These are phyloP conservation scores for Diaporthe eres DNA, from an alignment of 2,329 filamentous ascomycete genomes.

Conservation along the genomic window DNA sequence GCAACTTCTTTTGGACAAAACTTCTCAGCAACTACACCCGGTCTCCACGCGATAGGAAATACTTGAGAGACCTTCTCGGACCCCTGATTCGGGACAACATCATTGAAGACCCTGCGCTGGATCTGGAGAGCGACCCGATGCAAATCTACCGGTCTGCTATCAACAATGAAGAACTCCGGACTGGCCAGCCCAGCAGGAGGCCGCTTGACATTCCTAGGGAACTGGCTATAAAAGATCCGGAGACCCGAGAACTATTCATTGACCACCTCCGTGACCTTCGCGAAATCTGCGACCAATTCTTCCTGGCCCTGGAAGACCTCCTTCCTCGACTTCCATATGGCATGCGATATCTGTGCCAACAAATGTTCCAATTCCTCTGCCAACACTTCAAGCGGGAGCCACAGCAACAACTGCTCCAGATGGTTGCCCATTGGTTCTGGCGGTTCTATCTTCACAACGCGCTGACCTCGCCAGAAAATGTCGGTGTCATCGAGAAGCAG, in stretches of 20 bases:
- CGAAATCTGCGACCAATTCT: conserved; percentile 94
- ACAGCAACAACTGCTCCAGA: conserved; percentile 82
- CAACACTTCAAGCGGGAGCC: conserved; percentile 85
- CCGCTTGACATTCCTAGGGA: conserved; percentile 90
- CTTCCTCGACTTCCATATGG: conserved; percentile 93
- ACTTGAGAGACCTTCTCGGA: conserved; percentile 87
- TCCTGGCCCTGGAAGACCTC: conserved; percentile 84
- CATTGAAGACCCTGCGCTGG: conserved; percentile 89
- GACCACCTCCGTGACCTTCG: conserved; percentile 93
- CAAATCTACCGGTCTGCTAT: conserved; percentile 97
- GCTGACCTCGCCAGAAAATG: conserved; percentile 89
- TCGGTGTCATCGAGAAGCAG: conserved; percentile 91
- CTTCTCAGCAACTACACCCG: conserved; percentile 89
- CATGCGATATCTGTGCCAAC: conserved; percentile 87
- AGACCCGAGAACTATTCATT: conserved; percentile 93
- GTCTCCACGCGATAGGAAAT: conserved; percentile 93
- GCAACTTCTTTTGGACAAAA: conserved; percentile 94
- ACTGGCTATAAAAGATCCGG: conserved; percentile 93
- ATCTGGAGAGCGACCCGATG: conserved; percentile 96
- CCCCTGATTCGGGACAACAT: conserved; percentile 92
- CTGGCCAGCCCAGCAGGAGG: conserved; percentile 84
- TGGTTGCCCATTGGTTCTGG: conserved; percentile 94
- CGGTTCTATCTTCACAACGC: conserved; percentile 93
- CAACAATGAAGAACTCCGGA: conserved; percentile 96
- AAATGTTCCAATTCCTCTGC: conserved; percentile 85